These are phyloP conservation scores for Nothophytophthora sp. DNA, from an alignment of 352 stramenopile species.

Conservation along the genomic window DNA sequence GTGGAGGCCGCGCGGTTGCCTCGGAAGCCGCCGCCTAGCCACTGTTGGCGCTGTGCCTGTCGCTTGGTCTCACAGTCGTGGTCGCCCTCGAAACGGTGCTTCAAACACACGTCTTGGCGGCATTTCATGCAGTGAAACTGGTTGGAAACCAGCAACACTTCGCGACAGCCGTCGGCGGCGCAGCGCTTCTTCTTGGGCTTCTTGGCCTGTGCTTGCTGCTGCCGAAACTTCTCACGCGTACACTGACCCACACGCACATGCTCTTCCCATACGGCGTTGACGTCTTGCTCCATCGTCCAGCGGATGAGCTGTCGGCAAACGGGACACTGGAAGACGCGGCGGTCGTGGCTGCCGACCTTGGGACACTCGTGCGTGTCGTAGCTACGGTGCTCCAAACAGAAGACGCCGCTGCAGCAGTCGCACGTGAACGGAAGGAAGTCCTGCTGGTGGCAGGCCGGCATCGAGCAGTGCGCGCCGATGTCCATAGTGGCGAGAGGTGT, in stretches of 20 bases:
- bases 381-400: constrained; percentile 85
- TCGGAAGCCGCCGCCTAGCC: constrained; percentile 29
- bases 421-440: constrained; percentile 89
- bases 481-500: constrained; percentile 42
- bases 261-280: constrained; percentile 72
- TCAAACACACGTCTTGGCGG: constrained; percentile 69
- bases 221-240: constrained; percentile 32
- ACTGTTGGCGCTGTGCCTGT: constrained; percentile 39
- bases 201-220: constrained; percentile 35
- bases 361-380: constrained; percentile 78
- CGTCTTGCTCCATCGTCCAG: constrained; percentile 75
- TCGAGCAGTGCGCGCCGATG: constrained; percentile 69
- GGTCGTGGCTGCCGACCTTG: constrained; percentile 59
- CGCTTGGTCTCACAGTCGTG: constrained; percentile 55
- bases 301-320: constrained; percentile 67
- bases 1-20: constrained; percentile 6
- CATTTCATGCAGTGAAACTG: constrained; percentile 73
- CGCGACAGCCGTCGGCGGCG: constrained; percentile 50
- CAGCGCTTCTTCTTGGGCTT: constrained; percentile 82
- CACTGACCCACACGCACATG: constrained; percentile 67
- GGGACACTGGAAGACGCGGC: constrained; percentile 71
- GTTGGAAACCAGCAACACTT: constrained; percentile 70
- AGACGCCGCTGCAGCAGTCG: constrained; percentile 79
- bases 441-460: constrained; percentile 66
- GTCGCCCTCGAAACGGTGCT: constrained; percentile 77